Conservation (phyloP, 768 basidiomycete genomes). For the Lactarius quietus region DNA sequence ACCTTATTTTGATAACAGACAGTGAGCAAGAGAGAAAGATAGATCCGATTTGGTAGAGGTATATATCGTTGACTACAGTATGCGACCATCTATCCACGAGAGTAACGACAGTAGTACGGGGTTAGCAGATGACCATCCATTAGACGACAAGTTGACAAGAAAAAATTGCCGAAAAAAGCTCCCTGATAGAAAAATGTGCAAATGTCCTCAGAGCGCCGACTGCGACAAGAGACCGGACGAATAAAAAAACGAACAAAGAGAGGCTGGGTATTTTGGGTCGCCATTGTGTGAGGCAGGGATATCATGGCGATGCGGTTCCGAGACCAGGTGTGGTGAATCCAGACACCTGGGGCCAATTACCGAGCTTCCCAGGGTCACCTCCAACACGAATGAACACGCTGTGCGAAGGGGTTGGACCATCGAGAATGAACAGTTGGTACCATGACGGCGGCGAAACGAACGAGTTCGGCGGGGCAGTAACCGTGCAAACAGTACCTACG, state of each 20-base stretch:
- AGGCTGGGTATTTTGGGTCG: not conserved
- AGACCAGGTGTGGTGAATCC: constrained; percentile 69
- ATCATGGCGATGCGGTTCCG: constrained; percentile 25
- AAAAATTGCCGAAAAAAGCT: no score
- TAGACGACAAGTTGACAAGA: no score
- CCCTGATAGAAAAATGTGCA: no score
- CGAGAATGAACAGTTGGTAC: no score
- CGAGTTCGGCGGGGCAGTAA: constrained; percentile 80
- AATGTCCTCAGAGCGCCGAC: not conserved
- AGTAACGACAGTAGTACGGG: not conserved
- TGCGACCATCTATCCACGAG: not conserved
- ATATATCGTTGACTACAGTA: not conserved
- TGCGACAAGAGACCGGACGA: not conserved
- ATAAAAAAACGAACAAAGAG: not conserved
- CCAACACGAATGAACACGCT: no score
- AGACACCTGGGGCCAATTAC: constrained; percentile 68
- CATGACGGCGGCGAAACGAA: no score
- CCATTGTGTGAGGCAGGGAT: no score
- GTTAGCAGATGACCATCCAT: not conserved
- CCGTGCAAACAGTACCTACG: constrained; percentile 65
- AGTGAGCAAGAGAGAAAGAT: not conserved
- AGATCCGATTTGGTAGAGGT: not conserved
- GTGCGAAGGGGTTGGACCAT: no score
- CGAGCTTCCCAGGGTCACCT: constrained; percentile 50
- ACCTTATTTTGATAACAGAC: not conserved